These are phyloP conservation scores for Kuraishia cidri DNA, from an alignment of 805 yeast species.

Conservation along the genomic window DNA sequence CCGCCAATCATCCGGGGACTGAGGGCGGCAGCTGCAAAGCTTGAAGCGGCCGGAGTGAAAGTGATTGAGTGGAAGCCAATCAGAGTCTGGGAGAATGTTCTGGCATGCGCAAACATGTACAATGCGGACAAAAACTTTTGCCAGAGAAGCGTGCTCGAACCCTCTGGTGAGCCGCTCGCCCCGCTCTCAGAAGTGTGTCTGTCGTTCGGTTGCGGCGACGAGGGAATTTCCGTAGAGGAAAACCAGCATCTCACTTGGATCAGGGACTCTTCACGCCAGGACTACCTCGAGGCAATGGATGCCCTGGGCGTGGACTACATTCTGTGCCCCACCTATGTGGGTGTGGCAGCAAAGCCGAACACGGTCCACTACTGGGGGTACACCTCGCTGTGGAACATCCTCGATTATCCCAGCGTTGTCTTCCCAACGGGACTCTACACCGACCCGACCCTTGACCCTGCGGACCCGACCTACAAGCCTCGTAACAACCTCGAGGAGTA, in stretches of 20 bases:
- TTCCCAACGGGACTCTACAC: constrained; percentile 49
- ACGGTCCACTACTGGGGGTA: constrained; percentile 58
- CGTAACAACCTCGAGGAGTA: constrained; percentile 32
- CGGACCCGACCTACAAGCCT: constrained; percentile 19
- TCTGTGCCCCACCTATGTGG: constrained; percentile 57
- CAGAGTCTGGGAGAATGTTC: constrained; percentile 40
- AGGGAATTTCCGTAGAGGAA: constrained; percentile 34
- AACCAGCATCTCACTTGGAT: constrained; percentile 42
- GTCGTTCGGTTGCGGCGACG: constrained; percentile 49
- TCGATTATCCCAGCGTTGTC: constrained; percentile 57
- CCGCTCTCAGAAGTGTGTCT: constrained; percentile 57
- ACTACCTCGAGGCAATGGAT: constrained; percentile 43
- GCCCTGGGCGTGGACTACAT: constrained; percentile 53
- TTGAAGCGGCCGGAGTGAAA: constrained; percentile 44
- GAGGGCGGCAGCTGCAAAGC: constrained; percentile 35
- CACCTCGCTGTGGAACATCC: constrained; percentile 56
- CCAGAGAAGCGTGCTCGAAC: constrained; percentile 40
- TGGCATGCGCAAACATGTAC: constrained; percentile 46
- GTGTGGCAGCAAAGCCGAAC: constrained; percentile 63
- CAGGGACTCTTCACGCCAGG: constrained; percentile 51
- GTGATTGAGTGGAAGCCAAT: constrained; percentile 45
- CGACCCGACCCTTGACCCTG: constrained; percentile 40
- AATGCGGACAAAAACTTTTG: constrained; percentile 59
- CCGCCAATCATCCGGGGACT: constrained; percentile 47
- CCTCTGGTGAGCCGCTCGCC: constrained; percentile 62